Base-by-base conservation (phyloP, 306 rosid species). In the Prunus padus region DNA sequence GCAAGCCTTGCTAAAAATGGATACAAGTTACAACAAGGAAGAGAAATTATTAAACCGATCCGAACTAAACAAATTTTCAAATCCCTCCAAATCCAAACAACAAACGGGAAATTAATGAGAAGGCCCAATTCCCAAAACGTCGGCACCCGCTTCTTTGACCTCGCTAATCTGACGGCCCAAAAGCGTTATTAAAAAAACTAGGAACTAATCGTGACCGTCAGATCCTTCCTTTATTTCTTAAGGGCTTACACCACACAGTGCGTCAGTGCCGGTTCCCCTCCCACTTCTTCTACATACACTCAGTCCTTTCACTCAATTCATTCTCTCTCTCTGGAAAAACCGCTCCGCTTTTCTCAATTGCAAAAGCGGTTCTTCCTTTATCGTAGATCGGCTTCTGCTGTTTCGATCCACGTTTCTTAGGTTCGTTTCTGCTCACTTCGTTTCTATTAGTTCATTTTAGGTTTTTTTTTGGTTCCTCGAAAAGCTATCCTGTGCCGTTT, bases 301-400 rank as follows among this genome's bases (percentile, higher is more conserved):
- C 40, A 13, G 11, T 44, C 25, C 25, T 2, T 31, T n/a, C 73
- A 16, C 42, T 37, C 42, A 37, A 5, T 31, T 25, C 73, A 16
- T 59, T 8, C 67, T 15, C 65, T 8, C 67, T 15, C 78, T 47
- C 45, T 71, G 59, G 75, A 47, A 64, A 81, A 76, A 20, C 18
- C 68, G 45, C 26, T 2, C 66, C 49, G 66, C 75, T 70, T 61
- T 52, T 59, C 59, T 9, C 45, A 12, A 25, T 45, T 37, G 44
- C 33, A 54, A 44, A 37, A 69, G 81, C 69, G 77, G 73, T 74
- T 82, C 75, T 62, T 59, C 79, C 72, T 47, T 59, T 40, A 19
- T 22, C 51, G 20, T 65, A 67, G 82, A 82, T 81, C 84, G 67
- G 57, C 13, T 33, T 40, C 20, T 18, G 31, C 55, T 20, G 47